Evolutionary conservation across 768 basidiomycete genomes (phyloP).

Genomic region (Kwoniella dejecticola): DNA sequence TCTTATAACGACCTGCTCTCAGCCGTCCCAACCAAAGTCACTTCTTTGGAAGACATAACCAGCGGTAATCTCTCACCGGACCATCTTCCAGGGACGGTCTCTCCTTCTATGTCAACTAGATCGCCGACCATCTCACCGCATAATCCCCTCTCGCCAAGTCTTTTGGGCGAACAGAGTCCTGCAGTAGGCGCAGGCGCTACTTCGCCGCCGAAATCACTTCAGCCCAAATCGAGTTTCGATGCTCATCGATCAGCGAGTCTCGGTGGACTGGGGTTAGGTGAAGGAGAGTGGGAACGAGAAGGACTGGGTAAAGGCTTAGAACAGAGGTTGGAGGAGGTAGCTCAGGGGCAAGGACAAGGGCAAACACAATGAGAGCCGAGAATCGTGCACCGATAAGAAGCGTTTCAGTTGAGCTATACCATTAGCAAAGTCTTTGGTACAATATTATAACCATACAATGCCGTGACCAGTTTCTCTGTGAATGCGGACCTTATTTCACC

Average conservation of each 20-base stretch:
- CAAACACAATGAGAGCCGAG: neutral
- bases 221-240: constrained; percentile 5
- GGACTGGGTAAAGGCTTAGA: constrained; percentile 79
- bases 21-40: constrained; percentile 71
- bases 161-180: constrained; percentile 6
- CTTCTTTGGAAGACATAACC: constrained; percentile 73
- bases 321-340: constrained; percentile 69
- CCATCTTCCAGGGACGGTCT: constrained; percentile 67
- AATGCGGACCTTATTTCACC: too few species aligned
- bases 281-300: constrained; percentile 86
- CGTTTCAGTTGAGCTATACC: neutral
- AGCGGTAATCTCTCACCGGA: constrained; percentile 63
- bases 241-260: neutral
- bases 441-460: too few species aligned
- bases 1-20: constrained; percentile 82
- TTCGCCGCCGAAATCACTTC: neutral
- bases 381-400: neutral
- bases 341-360: constrained; percentile 17
- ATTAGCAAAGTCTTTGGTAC: too few species aligned
- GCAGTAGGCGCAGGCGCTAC: neutral
- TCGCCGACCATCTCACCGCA: constrained; percentile 26
- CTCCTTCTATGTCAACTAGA: constrained; percentile 33
- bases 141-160: constrained; percentile 5
- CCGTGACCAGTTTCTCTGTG: too few species aligned
- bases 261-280: constrained; percentile 62